Evolutionary conservation across 2,329 filamentous ascomycete genomes (phyloP).

Genomic region (Tolypocladium inflatum): DNA sequence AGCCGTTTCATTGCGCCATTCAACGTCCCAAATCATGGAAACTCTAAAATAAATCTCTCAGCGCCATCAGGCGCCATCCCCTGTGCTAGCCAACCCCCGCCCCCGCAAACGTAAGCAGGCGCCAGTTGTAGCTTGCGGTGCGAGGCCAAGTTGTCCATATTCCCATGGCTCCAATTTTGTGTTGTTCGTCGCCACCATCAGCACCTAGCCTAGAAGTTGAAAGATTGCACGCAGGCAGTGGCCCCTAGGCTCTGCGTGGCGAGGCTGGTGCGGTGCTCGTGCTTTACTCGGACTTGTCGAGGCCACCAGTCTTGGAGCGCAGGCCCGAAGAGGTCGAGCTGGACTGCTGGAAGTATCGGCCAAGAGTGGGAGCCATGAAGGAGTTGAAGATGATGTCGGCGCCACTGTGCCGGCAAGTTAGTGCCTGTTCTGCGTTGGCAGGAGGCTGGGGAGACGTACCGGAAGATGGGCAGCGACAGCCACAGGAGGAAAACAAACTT

Average conservation of each 20-base stretch:
- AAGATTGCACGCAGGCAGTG: neutral
- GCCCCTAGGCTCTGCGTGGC: neutral
- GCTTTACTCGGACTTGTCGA: conserved; percentile 57
- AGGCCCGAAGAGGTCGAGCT: conserved; percentile 77
- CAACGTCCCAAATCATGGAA: conserved; percentile 1
- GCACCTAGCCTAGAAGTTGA: neutral
- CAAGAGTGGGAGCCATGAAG: conserved; percentile 82
- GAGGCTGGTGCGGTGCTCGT: neutral
- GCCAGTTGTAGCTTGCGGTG: neutral
- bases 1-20: conserved; percentile 3
- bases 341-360: conserved; percentile 71
- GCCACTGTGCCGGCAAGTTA: conserved; percentile 47
- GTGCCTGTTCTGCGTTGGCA: neutral
- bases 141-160: neutral
- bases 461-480: conserved; percentile 91
- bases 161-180: too few relatives aligned
- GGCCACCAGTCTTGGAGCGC: conserved; percentile 75
- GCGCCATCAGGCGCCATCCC: neutral
- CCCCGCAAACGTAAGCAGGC: neutral
- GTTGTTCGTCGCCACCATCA: neutral
- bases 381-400: conserved; percentile 96
- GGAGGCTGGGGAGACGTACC: conserved; percentile 45
- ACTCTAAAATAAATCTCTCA: neutral
- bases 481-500: conserved; percentile 97
- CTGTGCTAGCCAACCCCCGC: neutral